Conservation (phyloP, 306 rosid species). For the Spatholobus suberectus region DNA sequence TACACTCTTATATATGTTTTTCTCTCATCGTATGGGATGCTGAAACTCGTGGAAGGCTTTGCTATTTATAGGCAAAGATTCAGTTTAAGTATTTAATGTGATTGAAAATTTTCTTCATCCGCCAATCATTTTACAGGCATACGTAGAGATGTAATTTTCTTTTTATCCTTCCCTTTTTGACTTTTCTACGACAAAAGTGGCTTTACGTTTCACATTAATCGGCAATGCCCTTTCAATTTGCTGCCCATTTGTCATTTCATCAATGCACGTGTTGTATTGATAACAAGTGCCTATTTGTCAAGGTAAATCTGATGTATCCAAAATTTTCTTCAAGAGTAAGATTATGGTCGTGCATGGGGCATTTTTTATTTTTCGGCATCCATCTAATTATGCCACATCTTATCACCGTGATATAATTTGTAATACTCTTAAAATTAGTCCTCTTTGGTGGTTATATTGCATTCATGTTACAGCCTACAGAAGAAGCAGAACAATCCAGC, state of each 20-base stretch:
- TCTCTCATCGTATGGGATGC: too few relatives aligned
- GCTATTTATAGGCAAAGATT: too few relatives aligned
- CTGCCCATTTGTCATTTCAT: constrained; percentile 59
- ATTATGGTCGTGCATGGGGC: constrained; percentile 32
- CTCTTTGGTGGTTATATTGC: not conserved
- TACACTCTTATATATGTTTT: too few relatives aligned
- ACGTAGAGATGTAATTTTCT: too few relatives aligned
- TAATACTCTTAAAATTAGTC: not conserved
- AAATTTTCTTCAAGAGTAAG: constrained; percentile 44
- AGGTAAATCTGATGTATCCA: constrained; percentile 34
- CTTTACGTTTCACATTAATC: too few relatives aligned
- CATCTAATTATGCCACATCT: not conserved
- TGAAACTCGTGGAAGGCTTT: too few relatives aligned
- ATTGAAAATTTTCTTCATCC: too few relatives aligned
- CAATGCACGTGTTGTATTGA: constrained; percentile 39
- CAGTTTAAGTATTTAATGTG: too few relatives aligned
- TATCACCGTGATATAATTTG: constrained; percentile 5
- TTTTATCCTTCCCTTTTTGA: too few relatives aligned
- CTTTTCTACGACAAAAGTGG: too few relatives aligned
- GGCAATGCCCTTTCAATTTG: constrained; percentile 64
- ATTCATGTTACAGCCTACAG: not conserved
- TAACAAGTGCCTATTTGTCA: constrained; percentile 41
- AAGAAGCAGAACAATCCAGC: not conserved
- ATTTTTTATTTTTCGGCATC: constrained; percentile 10
- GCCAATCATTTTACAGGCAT: too few relatives aligned